phyloP scores from a whole-genome alignment of 2,329 filamentous ascomycete genomes.

The Elsinoe ampelina region DNA sequence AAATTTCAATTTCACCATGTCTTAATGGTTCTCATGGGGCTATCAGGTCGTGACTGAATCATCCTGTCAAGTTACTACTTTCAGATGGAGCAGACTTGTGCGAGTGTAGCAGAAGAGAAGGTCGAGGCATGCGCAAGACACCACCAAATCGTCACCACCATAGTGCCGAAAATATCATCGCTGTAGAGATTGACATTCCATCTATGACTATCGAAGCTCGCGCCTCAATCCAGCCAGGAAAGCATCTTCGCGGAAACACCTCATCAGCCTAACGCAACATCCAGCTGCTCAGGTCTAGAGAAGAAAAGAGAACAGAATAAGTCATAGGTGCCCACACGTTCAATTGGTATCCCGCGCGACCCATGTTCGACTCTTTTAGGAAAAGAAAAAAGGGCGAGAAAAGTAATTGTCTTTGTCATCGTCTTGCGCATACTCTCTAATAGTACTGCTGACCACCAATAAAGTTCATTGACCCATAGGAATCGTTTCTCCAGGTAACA shows the following conservation, averaged over 20 bases:
- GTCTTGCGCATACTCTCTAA: constrained; percentile 3
- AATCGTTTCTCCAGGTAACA: constrained; percentile 3
- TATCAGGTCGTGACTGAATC: too few species aligned
- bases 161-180: too few species aligned
- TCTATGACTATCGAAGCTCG: constrained; percentile 3
- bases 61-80: too few species aligned
- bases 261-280: background rate
- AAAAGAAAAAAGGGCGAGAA: background rate
- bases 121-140: too few species aligned
- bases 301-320: background rate
- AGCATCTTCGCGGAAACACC: background rate
- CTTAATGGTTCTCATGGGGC: too few species aligned
- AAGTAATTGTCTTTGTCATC: background rate
- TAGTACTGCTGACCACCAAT: constrained; percentile 4
- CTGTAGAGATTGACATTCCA: background rate
- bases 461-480: constrained; percentile 4
- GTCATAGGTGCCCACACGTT: background rate
- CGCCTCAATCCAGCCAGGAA: background rate
- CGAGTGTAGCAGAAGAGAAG: too few species aligned
- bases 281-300: background rate
- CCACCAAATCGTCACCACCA: too few species aligned
- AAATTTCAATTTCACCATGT: background rate
- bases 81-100: too few species aligned
- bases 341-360: background rate
- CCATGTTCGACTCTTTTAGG: background rate